Evolutionary conservation across 176 grass and related monocot species (phyloP), one percentile per base, ranked within the genome.

Genomic region (Zea luxurians): DNA sequence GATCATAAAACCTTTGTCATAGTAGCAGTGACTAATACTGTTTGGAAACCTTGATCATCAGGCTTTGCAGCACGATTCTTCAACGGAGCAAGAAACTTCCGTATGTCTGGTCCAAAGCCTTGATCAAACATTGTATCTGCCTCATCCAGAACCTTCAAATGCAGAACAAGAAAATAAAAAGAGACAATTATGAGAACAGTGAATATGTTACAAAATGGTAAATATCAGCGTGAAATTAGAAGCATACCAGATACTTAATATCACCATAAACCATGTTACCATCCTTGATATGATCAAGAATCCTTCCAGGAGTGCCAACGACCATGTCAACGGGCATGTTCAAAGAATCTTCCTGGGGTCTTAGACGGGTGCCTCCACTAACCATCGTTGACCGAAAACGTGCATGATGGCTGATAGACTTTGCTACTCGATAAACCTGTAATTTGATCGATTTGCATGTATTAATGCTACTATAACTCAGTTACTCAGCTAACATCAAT

Each of bases 41-140:
- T 98, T 88, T 98, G 95, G 89, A 98, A 98, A 59, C 91, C 95
- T 71, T 83, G 77, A 74, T 92, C 95, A 1, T 87, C 91, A 76
- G 72, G 68, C 62, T 94, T 98, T 75, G 77, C 48, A 60, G 95
- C 76, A 68, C 89, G 91, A 67, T 91, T 98, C 66, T 88, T 92
- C 87, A 98, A 85, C 21, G 95, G 91, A 41, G 76, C 89, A 12
- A 98, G 91, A 86, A 98, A 98, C 84, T 98, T 94, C 47, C 70
- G 63, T 61, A 94, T 89, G 66, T 98, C 95, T 47, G 90, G 89
- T 54, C 89, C 91, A 85, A 98, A 98, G 2, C 95, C 95, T 88
- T 91, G 95, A 85, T 98, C 95, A 90, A 98, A 98, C 95, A 98
- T 98, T 74, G 91, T 98, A 89, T 98, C 91, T 66, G 91, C 95